Base-by-base conservation (phyloP, 208 protist species). In the Acanthamoeba polyphaga region DNA sequence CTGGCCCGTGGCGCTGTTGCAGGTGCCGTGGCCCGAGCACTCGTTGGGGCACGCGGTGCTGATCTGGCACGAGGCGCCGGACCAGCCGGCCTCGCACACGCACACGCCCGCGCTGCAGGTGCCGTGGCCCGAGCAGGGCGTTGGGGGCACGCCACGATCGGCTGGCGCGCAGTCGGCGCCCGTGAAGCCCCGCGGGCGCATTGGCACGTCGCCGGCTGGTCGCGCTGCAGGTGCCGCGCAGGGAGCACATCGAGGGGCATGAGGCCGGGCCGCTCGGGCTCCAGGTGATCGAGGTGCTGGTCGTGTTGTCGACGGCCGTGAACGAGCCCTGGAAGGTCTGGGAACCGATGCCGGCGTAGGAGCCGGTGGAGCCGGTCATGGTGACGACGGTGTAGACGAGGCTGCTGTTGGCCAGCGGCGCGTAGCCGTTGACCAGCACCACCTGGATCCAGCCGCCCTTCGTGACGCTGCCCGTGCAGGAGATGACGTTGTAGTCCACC, bases 401-500 rank as follows among this genome's bases (percentile, higher is more conserved):
- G 12, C 29, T 53, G 32, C 38, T 70, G 58, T 70, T 91, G 84
- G 84, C 46, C 34, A 91, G 46, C 32, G 84, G 84, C 58, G 12
- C 12, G 62, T 72, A 91, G 55, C 84, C 84, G 84, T 70, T 70
- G 84, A 91, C 84, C 29, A 91, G 84, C 46, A 70, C 53, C 32
- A 91, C 55, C 34, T 70, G 53, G 84, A 91, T 70, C 58, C 84
- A 70, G 62, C 84, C 84, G 13, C 24, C 84, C 53, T 91, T 91
- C 13, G 53, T 91, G n/a, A 91, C 53, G 58, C 38, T 91, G 55
- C 84, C 84, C 58, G 84, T 91, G 58, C 53, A 62, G 29, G 13
- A 38, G 55, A 91, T 70, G 27, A 70, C 62, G 84, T 91, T 70
- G 84, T 91, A 91, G 62, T 91, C 84, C 8, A 91, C 53, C 29